phyloP scores from a whole-genome alignment of 2,329 filamentous ascomycete genomes.

The Aspergillus candidus region DNA sequence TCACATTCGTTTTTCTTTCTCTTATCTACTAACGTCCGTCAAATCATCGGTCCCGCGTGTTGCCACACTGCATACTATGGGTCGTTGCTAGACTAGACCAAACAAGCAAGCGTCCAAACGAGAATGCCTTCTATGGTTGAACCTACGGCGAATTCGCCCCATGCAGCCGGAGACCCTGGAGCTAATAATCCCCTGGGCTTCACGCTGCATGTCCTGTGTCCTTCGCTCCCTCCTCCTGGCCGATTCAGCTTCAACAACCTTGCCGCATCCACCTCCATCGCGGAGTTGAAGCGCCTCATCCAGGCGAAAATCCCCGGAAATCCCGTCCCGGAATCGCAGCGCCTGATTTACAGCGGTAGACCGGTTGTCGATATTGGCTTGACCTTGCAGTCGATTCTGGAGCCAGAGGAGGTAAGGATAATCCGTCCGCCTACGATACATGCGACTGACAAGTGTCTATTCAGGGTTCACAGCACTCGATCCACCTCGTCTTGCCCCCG shows the following conservation, averaged over 20 bases:
- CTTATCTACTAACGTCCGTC: neutral
- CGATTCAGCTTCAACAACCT: constrained; percentile 35
- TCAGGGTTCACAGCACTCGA: constrained; percentile 25
- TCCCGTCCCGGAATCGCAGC: constrained; percentile 44
- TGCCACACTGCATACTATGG: no score
- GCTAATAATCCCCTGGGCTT: constrained; percentile 14
- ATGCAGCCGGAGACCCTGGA: no score
- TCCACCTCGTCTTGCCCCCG: constrained; percentile 42
- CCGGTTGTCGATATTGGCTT: constrained; percentile 46
- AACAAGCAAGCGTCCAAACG: no score
- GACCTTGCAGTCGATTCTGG: constrained; percentile 47
- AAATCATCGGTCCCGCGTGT: neutral
- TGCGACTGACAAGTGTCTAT: constrained; percentile 2
- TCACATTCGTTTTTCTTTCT: neutral
- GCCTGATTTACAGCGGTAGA: constrained; percentile 54
- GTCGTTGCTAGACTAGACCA: no score
- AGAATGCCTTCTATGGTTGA: no score
- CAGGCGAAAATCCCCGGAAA: constrained; percentile 43
- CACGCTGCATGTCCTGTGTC: constrained; percentile 37
- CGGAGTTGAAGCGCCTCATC: constrained; percentile 49
- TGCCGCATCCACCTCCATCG: constrained; percentile 41
- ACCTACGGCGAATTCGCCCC: no score
- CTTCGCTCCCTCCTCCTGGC: constrained; percentile 32
- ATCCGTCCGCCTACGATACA: no score
- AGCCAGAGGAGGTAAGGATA: constrained; percentile 44